Base-by-base conservation (phyloP, 2,329 filamentous ascomycete genomes). In the Colletotrichum gigasporum region DNA sequence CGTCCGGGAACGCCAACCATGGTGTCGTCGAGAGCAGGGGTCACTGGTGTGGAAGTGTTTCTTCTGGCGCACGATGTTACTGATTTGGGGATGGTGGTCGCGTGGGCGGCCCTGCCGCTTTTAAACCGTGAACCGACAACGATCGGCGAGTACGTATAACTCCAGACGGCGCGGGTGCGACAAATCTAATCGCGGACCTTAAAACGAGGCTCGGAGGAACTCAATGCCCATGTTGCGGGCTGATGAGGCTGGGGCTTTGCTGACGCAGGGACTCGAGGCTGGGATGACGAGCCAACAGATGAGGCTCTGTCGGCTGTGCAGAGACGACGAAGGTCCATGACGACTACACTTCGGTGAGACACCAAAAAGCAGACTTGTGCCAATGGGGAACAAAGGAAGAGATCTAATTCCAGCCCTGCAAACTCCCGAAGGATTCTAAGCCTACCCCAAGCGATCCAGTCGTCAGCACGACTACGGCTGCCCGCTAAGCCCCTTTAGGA, bases 1-100 rank as follows among this genome's bases (percentile, higher is more conserved):
- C 58, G 68, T 8, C 68, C 68, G 4, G 68, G 67, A 18, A 67
- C 67, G 8, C 68, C 68, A 8, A 67, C 67, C 68, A 69, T 69
- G 39, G 11, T 39, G 14, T 50, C n/a, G n/a, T n/a, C n/a, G n/a
- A 8, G 34, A 12, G 22, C 7, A 14, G 18, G 35, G 7, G 14
- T 5, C 35, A 51, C 30, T 5, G 47, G 8, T 18, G 37, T 24
- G 30, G 14, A 11, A 26, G 32, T 12, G 44, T 11, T 35, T 39
- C 34, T n/a, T n/a, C 8, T n/a, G 14, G 60, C 55, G 60, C 60
- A 26, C 26, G 39, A 60, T 63, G 55, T 18, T 63, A 37, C 60
- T 53, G 22, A 14, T 28, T 60, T 14, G 32, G 60, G 60, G 26
- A 59, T n/a, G 55, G 53, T 24, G 34, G 35, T 5, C 8, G 20